These are phyloP conservation scores for Chlorophyllum brunneum DNA, from an alignment of 768 basidiomycete genomes.

Conservation along the genomic window DNA sequence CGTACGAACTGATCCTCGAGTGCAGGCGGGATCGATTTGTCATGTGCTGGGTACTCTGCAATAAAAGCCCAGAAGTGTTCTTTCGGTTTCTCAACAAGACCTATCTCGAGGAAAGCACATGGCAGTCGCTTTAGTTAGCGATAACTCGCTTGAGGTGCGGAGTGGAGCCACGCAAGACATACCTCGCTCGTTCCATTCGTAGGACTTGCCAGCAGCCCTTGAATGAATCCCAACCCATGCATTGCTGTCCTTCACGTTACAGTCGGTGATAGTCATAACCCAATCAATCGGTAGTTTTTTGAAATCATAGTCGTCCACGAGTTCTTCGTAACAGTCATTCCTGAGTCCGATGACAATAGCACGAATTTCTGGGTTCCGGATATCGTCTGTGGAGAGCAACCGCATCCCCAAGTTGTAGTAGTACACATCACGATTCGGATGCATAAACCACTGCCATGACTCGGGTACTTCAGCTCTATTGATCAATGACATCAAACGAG, in stretches of 20 bases:
- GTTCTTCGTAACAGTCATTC: conserved; percentile 31
- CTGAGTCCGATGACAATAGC: conserved; percentile 30
- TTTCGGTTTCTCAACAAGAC: conserved; percentile 23
- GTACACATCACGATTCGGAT: conserved; percentile 45
- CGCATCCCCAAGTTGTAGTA: conserved; percentile 33
- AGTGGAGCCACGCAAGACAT: too few species aligned
- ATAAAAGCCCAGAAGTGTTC: conserved; percentile 40
- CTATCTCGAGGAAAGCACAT: conserved; percentile 17
- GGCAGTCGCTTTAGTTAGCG: neutral
- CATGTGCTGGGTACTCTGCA: conserved; percentile 41
- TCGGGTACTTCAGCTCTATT: conserved; percentile 18
- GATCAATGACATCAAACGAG: conserved; percentile 8
- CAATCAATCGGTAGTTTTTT: conserved; percentile 31
- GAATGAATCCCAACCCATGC: conserved; percentile 38
- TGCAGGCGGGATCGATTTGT: conserved; percentile 30
- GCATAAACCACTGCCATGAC: conserved; percentile 32
- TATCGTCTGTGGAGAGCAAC: conserved; percentile 37
- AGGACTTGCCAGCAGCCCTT: conserved; percentile 26
- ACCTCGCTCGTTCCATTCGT: conserved; percentile 35
- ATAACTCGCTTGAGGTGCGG: neutral
- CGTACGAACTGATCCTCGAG: conserved; percentile 31
- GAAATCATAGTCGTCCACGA: conserved; percentile 26
- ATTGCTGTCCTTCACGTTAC: conserved; percentile 22
- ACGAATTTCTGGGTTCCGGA: conserved; percentile 29
- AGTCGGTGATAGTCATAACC: conserved; percentile 37